A percentile compares a stretch with the other conserved stretches of the same genome.
These are phyloP conservation scores for Colletotrichum liaoningense DNA, from an alignment of 2,329 filamentous ascomycete genomes.

Conservation along the genomic window DNA sequence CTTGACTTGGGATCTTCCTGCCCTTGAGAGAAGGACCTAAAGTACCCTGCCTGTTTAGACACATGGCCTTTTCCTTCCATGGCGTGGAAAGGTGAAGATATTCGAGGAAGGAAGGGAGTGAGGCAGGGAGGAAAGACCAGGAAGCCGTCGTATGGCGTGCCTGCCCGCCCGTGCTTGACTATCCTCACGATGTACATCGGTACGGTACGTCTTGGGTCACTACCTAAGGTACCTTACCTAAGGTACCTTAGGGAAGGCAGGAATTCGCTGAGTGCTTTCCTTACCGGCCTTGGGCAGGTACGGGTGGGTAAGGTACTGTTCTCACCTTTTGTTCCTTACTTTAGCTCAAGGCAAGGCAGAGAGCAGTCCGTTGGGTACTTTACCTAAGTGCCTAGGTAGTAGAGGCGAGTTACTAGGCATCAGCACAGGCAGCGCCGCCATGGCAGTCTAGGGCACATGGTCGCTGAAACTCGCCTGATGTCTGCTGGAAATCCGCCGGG, in stretches of 20 bases:
- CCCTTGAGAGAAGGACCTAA: too few relatives aligned
- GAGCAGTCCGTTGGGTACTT: too few relatives aligned
- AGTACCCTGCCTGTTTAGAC: too few relatives aligned
- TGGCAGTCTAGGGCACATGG: background rate
- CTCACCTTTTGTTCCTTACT: background rate
- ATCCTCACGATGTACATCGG: background rate
- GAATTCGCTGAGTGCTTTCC: background rate
- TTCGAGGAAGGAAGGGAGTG: background rate
- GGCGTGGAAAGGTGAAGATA: background rate
- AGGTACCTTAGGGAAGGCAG: too few relatives aligned
- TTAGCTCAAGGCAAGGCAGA: too few relatives aligned
- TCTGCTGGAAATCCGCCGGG: background rate
- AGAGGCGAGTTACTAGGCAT: background rate
- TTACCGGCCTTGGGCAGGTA: background rate
- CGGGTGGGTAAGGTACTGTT: too few relatives aligned
- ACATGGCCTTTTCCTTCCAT: too few relatives aligned
- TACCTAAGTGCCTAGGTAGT: too few relatives aligned
- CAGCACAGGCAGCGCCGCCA: background rate
- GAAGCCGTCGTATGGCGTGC: background rate
- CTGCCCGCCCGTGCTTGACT: too few relatives aligned
- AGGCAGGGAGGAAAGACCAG: background rate
- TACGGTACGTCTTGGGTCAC: too few relatives aligned
- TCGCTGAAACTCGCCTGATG: constrained; percentile 21
- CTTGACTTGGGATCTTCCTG: too few relatives aligned
- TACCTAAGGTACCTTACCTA: background rate